Evolutionary conservation across 768 basidiomycete species (phyloP).

Genomic region (Calvatia gigantea): DNA sequence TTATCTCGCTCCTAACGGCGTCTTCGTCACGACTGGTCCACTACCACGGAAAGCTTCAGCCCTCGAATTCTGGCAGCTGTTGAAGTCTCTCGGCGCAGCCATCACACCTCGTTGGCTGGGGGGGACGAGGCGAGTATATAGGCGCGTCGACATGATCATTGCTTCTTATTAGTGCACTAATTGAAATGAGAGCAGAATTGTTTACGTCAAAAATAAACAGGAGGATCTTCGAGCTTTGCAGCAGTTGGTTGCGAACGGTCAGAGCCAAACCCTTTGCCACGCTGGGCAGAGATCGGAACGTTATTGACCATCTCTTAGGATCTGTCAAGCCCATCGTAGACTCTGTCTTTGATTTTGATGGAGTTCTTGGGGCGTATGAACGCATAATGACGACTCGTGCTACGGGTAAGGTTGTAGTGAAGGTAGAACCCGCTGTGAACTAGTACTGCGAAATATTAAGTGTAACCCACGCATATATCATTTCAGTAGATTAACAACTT

Average conservation of each 20-base stretch:
- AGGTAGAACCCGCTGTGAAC: slow-evolving; percentile 27
- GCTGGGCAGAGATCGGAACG: no score
- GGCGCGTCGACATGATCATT: slow-evolving; percentile 34
- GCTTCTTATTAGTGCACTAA: background rate
- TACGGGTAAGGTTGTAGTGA: slow-evolving; percentile 66
- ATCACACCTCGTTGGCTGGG: slow-evolving; percentile 49
- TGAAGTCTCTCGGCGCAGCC: slow-evolving; percentile 30
- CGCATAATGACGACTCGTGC: slow-evolving; percentile 51
- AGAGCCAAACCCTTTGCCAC: no score
- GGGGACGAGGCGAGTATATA: slow-evolving; percentile 43
- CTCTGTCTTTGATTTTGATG: slow-evolving; percentile 53
- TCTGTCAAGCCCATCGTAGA: slow-evolving; percentile 55
- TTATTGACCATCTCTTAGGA: slow-evolving; percentile 25
- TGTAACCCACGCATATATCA: no score
- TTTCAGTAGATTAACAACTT: no score
- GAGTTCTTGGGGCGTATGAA: slow-evolving; percentile 60
- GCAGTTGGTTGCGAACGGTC: slow-evolving; percentile 41
- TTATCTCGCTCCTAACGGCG: slow-evolving; percentile 52
- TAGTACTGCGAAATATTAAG: no score
- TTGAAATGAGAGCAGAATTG: slow-evolving; percentile 23
- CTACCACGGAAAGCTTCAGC: slow-evolving; percentile 27
- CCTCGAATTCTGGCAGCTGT: slow-evolving; percentile 28
- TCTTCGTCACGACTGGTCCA: slow-evolving; percentile 53
- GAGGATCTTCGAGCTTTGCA: slow-evolving; percentile 34
- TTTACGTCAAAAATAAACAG: slow-evolving; percentile 27